Evolutionary conservation across 306 rosid genomes (phyloP), one percentile per base, ranked within the genome.

Genomic region (Astragalus membranaceus): DNA sequence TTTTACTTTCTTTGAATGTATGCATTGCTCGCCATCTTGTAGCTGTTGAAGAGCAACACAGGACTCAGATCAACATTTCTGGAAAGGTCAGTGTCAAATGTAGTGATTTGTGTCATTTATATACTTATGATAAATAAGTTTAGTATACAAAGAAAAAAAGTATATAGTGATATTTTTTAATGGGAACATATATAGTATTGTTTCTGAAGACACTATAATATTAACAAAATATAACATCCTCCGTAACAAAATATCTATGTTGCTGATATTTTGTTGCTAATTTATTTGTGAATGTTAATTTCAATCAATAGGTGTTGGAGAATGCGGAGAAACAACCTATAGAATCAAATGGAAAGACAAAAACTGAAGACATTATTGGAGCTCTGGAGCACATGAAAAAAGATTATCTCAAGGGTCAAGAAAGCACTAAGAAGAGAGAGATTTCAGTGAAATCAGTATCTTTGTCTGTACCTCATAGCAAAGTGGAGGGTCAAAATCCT

Each of bases 21-120:
- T 70, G 80, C 65, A 49, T 54, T 64, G 84, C 86, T 82, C 92
- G 86, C 8, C 62, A 54, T 57, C 69, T 86, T 32, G 74, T 30
- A 20, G 57, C 26, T 42, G 29, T 15, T 73, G 64, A 56, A 32
- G 44, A 69, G 0, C 12, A 36, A 50, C 26, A 53, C 10, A 73
- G 10, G 44, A 61, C 17, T 16, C 43, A 63, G 3, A 15, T 41
- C 73, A 62, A 36, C 7, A 48, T 47, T 61, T 72, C 59, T 26
- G 36, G 20, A 47, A 77, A 84, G 87, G 87, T 87, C 36, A 8
- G 80, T 64, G 55, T 13, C 47, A 5, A 10, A 26, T 26, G 30
- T 26, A 26, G 30, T 26, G 30, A 26, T 26, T 26, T 20, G 23
- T 20, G 23, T 20, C 23, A 0, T 0, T 3, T 37, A 69, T 11